phyloP scores from a whole-genome alignment of 2,329 filamentous ascomycete species.

The Trichoderma harzianum region DNA sequence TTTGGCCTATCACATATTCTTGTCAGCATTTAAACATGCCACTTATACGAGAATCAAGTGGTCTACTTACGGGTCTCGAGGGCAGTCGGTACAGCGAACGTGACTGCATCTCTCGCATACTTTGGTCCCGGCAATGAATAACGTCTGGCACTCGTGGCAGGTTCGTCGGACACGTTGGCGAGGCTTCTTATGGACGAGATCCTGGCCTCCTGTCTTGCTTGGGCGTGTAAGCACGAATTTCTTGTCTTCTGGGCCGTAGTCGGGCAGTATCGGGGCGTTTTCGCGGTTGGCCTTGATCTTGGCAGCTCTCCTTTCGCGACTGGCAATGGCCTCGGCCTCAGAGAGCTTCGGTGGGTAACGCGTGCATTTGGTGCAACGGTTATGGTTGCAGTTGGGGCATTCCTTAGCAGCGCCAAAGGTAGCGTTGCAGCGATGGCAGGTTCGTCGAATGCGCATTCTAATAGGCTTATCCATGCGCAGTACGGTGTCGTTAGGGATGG shows the following conservation, averaged over 20 bases:
- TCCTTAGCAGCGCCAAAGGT: constrained; percentile 70
- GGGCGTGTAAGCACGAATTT: constrained; percentile 59
- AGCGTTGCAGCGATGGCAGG: constrained; percentile 77
- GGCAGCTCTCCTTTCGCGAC: constrained; percentile 49
- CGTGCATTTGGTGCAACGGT: constrained; percentile 75
- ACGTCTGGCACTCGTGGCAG: constrained; percentile 69
- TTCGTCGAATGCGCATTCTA: constrained; percentile 72
- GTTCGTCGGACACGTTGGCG: constrained; percentile 70
- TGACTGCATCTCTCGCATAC: constrained; percentile 68
- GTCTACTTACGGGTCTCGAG: constrained; percentile 68
- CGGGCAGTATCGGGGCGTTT: constrained; percentile 51
- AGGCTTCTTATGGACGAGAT: constrained; percentile 67
- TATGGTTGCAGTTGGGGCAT: constrained; percentile 74
- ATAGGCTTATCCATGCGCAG: constrained; percentile 71
- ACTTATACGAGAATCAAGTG: not conserved
- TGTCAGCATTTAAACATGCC: not conserved
- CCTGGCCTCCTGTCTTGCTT: constrained; percentile 63
- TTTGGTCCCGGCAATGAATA: constrained; percentile 59
- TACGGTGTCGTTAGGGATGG: constrained; percentile 50
- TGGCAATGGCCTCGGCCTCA: constrained; percentile 52
- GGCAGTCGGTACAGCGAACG: constrained; percentile 74
- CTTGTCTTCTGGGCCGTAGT: constrained; percentile 45
- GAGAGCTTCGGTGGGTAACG: constrained; percentile 67
- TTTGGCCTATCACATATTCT: constrained; percentile 49
- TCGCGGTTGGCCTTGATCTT: constrained; percentile 55